Evolutionary conservation across 2,329 filamentous ascomycete species (phyloP), one percentile per base, ranked within the genome.

Genomic region (Apiospora malaysiana): DNA sequence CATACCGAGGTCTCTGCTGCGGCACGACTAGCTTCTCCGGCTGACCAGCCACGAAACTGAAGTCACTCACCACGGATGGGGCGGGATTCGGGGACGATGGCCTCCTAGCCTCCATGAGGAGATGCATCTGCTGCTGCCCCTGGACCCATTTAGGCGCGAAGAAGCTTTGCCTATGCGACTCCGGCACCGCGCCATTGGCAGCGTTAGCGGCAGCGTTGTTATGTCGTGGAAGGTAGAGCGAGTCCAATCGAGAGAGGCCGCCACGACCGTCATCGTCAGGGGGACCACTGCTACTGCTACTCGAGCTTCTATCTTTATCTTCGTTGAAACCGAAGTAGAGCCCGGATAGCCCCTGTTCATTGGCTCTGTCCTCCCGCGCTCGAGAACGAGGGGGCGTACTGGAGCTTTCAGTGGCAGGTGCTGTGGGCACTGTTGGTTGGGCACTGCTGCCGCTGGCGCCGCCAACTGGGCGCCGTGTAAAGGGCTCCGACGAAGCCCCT

Each of bases 131-230:
- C 21, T 43, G 25, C 18, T 56, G 65, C 14, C 46, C 43, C 42
- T 69, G 66, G 37, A 23, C 43, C 69, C 45, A 49, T 71, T 68
- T 68, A 74, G 77, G 72, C 32, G 6, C 49, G 49, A 69, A 47
- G 47, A 69, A 63, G 8, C 68, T 65, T 9, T 14, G 21, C 9
- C 56, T 43, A 27, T 42, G 40, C 12, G 63, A 43, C 37, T 18
- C 42, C 21, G 43, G 37, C 14, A 46, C 40, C n/a, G n/a, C 25
- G 7, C 40, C 40, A 67, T 46, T 45, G 1, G 65, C n/a, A 4
- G 40, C 25, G 42, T 16, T 45, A 7, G 65, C 65, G 23, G 42
- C 65, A 5, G 37, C 40, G 21, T 40, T 63, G 40, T 67, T 70
- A 2, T 23, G 14, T 1, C 49, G 63, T 18, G 69, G 32, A 27